Evolutionary conservation across 805 yeast species (phyloP).

Genomic region (Starmerella geochares): DNA sequence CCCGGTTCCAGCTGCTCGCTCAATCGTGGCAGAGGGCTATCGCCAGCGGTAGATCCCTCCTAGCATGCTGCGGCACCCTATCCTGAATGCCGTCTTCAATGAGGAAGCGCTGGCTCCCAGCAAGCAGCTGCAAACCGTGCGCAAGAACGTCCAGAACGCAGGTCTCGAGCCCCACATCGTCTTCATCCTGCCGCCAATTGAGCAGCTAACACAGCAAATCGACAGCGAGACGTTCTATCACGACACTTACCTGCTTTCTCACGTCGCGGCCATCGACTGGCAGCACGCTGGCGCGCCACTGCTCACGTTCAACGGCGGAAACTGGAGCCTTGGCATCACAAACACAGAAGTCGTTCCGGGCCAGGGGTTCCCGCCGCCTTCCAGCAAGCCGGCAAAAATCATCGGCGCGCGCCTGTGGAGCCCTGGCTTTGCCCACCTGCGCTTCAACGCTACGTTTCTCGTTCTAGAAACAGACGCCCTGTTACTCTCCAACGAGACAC

Average conservation of each 20-base stretch:
- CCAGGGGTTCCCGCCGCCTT: slow-evolving; percentile 4
- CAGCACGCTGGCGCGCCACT: background rate
- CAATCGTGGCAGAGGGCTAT: background rate
- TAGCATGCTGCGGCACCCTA: slow-evolving; percentile 20
- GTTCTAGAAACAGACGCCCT: slow-evolving; percentile 9
- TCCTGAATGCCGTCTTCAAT: slow-evolving; percentile 24
- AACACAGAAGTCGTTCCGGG: slow-evolving; percentile 7
- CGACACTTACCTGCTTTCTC: slow-evolving; percentile 24
- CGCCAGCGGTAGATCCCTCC: background rate
- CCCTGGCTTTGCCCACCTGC: slow-evolving; percentile 11
- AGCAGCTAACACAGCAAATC: background rate
- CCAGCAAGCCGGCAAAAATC: background rate
- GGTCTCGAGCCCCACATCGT: slow-evolving; percentile 8
- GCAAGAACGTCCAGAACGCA: slow-evolving; percentile 3
- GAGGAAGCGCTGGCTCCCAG: slow-evolving; percentile 18
- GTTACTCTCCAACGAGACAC: slow-evolving; percentile 1
- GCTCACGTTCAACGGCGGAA: slow-evolving; percentile 8
- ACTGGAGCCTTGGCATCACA: slow-evolving; percentile 5
- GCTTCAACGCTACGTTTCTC: slow-evolving; percentile 12
- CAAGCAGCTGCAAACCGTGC: slow-evolving; percentile 15
- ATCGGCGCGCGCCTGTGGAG: slow-evolving; percentile 8
- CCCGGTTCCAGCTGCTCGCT: background rate
- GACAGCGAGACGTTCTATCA: slow-evolving; percentile 15
- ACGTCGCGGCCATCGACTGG: slow-evolving; percentile 12
- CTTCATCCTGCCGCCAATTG: slow-evolving; percentile 21